These are phyloP conservation scores for Crepidotus variabilis DNA, from an alignment of 768 basidiomycete species.

Conservation along the genomic window DNA sequence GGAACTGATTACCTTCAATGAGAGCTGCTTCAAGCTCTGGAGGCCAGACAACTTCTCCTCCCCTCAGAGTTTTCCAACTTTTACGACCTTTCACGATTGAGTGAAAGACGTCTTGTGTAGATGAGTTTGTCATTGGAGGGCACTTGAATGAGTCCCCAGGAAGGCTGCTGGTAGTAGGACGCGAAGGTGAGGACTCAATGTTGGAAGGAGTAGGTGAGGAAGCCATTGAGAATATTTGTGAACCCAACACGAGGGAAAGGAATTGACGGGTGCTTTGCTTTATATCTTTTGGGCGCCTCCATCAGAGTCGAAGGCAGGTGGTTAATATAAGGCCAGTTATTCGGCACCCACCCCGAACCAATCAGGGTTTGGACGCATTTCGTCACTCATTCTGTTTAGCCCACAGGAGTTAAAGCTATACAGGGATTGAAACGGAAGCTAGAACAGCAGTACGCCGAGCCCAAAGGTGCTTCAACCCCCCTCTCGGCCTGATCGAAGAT, in stretches of 20 bases:
- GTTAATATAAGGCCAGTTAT: constrained; percentile 27
- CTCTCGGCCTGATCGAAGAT: constrained; percentile 25
- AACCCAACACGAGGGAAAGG: constrained; percentile 17
- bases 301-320: constrained; percentile 22
- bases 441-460: constrained; percentile 22
- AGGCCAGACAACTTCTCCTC: constrained; percentile 77
- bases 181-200: constrained; percentile 16
- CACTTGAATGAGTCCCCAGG: constrained; percentile 19
- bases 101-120: constrained; percentile 57
- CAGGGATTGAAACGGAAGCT: constrained; percentile 22
- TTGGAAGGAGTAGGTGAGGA: constrained; percentile 11
- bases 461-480: constrained; percentile 10
- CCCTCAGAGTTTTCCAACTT: constrained; percentile 72
- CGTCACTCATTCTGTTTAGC: constrained; percentile 27
- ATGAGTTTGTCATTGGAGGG: constrained; percentile 27
- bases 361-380: constrained; percentile 26
- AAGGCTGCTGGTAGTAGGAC: constrained; percentile 9
- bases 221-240: constrained; percentile 16
- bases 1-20: constrained; percentile 54
- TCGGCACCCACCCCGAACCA: constrained; percentile 27
- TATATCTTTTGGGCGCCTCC: constrained; percentile 26
- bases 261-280: constrained; percentile 20
- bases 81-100: constrained; percentile 67
- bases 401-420: constrained; percentile 32
- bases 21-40: constrained; percentile 74